Conservation (phyloP, 1,284 basidiomycete genomes). For the Trichosporon faecale region DNA sequence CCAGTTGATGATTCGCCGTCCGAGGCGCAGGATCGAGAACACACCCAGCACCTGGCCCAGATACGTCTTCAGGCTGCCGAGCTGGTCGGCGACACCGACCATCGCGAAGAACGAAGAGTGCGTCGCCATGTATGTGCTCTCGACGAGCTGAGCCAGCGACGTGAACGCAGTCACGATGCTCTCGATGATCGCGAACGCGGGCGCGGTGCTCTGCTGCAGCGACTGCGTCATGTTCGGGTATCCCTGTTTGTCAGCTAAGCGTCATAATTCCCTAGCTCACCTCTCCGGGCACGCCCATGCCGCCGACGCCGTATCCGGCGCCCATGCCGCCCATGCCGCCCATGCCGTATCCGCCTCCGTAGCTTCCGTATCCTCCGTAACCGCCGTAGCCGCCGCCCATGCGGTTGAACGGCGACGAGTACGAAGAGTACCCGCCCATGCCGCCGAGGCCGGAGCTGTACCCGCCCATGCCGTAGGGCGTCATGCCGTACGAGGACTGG, state of each 20-base stretch:
- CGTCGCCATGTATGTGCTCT: slow-evolving; percentile 97
- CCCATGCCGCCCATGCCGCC: slow-evolving; percentile 25
- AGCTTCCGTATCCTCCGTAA: slow-evolving; percentile 32
- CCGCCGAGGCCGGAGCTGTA: slow-evolving; percentile 35
- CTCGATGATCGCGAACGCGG: slow-evolving; percentile 89
- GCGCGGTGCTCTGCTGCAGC: slow-evolving; percentile 82
- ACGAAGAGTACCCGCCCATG: slow-evolving; percentile 31
- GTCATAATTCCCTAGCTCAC: slow-evolving; percentile 34
- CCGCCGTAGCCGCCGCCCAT: slow-evolving; percentile 53
- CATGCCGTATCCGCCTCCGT: slow-evolving; percentile 45
- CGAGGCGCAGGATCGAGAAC: slow-evolving; percentile 81
- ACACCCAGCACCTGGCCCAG: slow-evolving; percentile 90
- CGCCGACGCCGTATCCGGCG: slow-evolving; percentile 56
- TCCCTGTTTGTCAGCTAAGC: slow-evolving; percentile 28
- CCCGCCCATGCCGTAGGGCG: slow-evolving; percentile 23
- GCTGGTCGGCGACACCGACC: slow-evolving; percentile 96
- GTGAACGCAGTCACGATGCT: slow-evolving; percentile 94
- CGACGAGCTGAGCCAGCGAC: slow-evolving; percentile 95
- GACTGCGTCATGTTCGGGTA: slow-evolving; percentile 74
- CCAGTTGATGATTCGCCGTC: slow-evolving; percentile 49
- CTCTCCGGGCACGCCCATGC: slow-evolving; percentile 55
- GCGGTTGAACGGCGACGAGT: slow-evolving; percentile 26
- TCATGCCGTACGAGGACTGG: slow-evolving; percentile 25
- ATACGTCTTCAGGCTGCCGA: slow-evolving; percentile 84
- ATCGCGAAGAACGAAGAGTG: slow-evolving; percentile 98